These are phyloP conservation scores for Cladosporium sp. DNA, from an alignment of 2,329 filamentous ascomycete genomes.

Conservation along the genomic window DNA sequence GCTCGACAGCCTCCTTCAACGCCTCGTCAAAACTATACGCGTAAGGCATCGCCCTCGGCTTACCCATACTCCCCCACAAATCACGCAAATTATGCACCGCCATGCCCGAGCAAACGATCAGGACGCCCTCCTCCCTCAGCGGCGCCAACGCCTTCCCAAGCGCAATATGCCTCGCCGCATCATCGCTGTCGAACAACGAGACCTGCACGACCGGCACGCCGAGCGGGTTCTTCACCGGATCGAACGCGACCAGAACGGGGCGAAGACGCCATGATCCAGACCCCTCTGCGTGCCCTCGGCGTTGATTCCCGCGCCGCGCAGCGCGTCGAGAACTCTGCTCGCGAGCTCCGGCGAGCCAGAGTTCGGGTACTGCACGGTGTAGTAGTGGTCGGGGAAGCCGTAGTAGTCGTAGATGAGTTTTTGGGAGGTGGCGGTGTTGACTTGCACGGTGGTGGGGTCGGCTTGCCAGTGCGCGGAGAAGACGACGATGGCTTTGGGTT, in stretches of 20 bases:
- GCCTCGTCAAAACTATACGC: slow-evolving; percentile 32
- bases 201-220: slow-evolving; percentile 65
- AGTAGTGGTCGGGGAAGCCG: slow-evolving; percentile 67
- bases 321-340: slow-evolving; percentile 51
- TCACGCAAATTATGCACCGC: slow-evolving; percentile 48
- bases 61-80: slow-evolving; percentile 22
- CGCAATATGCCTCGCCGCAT: slow-evolving; percentile 61
- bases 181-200: slow-evolving; percentile 62
- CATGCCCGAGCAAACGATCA: slow-evolving; percentile 71
- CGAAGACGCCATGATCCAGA: slow-evolving; percentile 73
- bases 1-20: slow-evolving; percentile 31
- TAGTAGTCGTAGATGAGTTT: slow-evolving; percentile 73
- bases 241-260: slow-evolving; percentile 58
- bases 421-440: slow-evolving; percentile 62
- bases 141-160: slow-evolving; percentile 62
- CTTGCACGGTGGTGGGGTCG: slow-evolving; percentile 50
- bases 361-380: slow-evolving; percentile 63
- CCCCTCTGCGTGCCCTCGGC: slow-evolving; percentile 59
- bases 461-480: slow-evolving; percentile 78
- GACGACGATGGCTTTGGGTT: slow-evolving; percentile 68
- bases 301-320: slow-evolving; percentile 57
- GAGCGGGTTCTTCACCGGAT: slow-evolving; percentile 35
- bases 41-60: slow-evolving; percentile 29
- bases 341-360: slow-evolving; percentile 59
- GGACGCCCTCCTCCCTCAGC: slow-evolving; percentile 63